Evolutionary conservation across 2,329 filamentous ascomycete genomes (phyloP).

Genomic region (Plectosphaerella cucumerina): DNA sequence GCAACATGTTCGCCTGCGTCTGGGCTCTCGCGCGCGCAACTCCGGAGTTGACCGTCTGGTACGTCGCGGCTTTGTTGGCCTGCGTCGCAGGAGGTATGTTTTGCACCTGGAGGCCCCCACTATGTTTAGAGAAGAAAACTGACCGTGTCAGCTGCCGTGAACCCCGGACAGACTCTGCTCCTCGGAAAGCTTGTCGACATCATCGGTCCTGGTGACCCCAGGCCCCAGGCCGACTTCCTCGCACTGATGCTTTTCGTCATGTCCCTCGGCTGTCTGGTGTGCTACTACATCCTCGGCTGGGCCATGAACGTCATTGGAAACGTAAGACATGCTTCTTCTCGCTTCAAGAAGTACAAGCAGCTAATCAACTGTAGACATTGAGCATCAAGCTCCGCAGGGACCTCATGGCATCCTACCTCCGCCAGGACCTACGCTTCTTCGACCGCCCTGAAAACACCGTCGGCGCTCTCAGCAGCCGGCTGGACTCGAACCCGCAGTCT

Average conservation of each 20-base stretch:
- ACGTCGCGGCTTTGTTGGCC: neutral
- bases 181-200: slow-evolving; percentile 33
- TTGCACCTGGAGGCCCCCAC: neutral
- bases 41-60: neutral
- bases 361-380: slow-evolving; percentile 5
- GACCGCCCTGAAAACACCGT: slow-evolving; percentile 25
- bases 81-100: slow-evolving; percentile 7
- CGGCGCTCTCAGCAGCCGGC: slow-evolving; percentile 25
- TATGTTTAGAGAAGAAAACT: neutral
- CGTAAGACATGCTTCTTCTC: slow-evolving; percentile 4
- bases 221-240: slow-evolving; percentile 32
- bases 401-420: slow-evolving; percentile 20
- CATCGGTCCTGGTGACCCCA: slow-evolving; percentile 10
- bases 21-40: neutral
- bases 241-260: slow-evolving; percentile 24
- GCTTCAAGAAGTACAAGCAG: neutral
- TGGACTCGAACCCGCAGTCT: slow-evolving; percentile 29
- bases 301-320: slow-evolving; percentile 14
- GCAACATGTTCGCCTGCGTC: neutral
- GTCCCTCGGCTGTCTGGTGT: slow-evolving; percentile 14
- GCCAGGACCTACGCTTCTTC: slow-evolving; percentile 37
- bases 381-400: slow-evolving; percentile 17
- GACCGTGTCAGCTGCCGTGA: slow-evolving; percentile 22
- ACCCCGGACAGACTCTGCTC: slow-evolving; percentile 38
- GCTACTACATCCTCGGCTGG: slow-evolving; percentile 16